phyloP scores from a whole-genome alignment of 164 flowering plant genomes.

The Kingdonia uniflora region DNA sequence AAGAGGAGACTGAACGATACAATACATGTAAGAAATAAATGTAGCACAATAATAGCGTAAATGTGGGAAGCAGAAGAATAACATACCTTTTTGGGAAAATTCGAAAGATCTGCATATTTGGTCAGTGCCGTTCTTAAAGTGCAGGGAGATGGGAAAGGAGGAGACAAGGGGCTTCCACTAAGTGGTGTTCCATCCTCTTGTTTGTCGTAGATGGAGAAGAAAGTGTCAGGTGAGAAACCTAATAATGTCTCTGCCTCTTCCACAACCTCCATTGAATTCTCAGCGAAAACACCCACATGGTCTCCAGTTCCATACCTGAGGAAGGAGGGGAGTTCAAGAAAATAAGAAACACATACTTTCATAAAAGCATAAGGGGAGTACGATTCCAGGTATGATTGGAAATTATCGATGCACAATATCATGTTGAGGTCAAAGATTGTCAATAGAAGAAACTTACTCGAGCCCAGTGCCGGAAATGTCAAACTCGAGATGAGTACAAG shows the following conservation, averaged over 20 bases:
- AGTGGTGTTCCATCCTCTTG: constrained; percentile 87
- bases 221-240: constrained; percentile 50
- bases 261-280: constrained; percentile 56
- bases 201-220: constrained; percentile 71
- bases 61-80: neutral
- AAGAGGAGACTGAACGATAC: constrained; percentile 57
- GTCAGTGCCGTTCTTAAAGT: constrained; percentile 70
- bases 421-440: no score
- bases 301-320: constrained; percentile 96
- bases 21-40: neutral
- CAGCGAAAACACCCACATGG: constrained; percentile 92
- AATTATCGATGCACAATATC: no score
- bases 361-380: no score
- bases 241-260: constrained; percentile 73
- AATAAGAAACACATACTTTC: no score
- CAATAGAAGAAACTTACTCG: constrained; percentile 34
- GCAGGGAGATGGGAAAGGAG: constrained; percentile 89
- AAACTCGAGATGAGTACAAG: constrained; percentile 95
- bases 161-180: constrained; percentile 68
- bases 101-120: constrained; percentile 75
- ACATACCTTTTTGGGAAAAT: constrained; percentile 90
- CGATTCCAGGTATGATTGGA: no score
- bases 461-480: constrained; percentile 86
- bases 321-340: neutral
- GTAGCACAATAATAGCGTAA: neutral